Conservation (phyloP, 805 yeast species). For the Starmera amethionina region DNA sequence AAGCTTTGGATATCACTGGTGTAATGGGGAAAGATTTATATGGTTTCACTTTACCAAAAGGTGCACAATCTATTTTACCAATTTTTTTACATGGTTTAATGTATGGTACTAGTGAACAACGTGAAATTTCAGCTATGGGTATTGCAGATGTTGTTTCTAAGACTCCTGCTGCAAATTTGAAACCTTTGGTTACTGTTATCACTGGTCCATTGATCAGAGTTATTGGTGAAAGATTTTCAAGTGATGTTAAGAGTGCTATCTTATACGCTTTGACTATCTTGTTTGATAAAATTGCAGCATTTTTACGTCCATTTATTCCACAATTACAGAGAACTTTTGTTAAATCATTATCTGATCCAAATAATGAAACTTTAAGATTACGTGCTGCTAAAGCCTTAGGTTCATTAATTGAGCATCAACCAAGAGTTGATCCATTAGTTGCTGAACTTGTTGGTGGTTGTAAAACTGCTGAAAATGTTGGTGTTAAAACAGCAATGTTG, state of each 20-base stretch:
- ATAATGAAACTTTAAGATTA: slow-evolving; percentile 60
- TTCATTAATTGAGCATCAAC: slow-evolving; percentile 77
- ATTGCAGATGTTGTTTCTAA: slow-evolving; percentile 80
- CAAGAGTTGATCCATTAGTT: slow-evolving; percentile 88
- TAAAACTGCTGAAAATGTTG: slow-evolving; percentile 49
- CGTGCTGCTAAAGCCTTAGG: slow-evolving; percentile 90
- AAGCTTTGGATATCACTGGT: slow-evolving; percentile 59
- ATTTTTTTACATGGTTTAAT: slow-evolving; percentile 89
- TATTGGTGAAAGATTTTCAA: slow-evolving; percentile 87
- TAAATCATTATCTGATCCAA: slow-evolving; percentile 73
- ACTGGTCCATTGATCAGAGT: slow-evolving; percentile 98
- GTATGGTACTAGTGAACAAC: slow-evolving; percentile 80
- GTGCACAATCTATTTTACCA: slow-evolving; percentile 84
- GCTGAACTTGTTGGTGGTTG: slow-evolving; percentile 76
- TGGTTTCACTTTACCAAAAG: slow-evolving; percentile 65
- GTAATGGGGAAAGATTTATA: slow-evolving; percentile 53
- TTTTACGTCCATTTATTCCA: slow-evolving; percentile 91
- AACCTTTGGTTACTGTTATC: slow-evolving; percentile 82
- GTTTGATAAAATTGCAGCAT: slow-evolving; percentile 77
- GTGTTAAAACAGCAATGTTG: slow-evolving; percentile 78
- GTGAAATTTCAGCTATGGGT: slow-evolving; percentile 81
- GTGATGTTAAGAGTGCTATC: slow-evolving; percentile 93
- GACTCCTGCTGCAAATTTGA: slow-evolving; percentile 74
- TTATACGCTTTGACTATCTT: slow-evolving; percentile 72
- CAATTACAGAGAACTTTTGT: slow-evolving; percentile 96